phyloP scores from a whole-genome alignment of 106 monocot species.

The Platanthera guangdongensis region DNA sequence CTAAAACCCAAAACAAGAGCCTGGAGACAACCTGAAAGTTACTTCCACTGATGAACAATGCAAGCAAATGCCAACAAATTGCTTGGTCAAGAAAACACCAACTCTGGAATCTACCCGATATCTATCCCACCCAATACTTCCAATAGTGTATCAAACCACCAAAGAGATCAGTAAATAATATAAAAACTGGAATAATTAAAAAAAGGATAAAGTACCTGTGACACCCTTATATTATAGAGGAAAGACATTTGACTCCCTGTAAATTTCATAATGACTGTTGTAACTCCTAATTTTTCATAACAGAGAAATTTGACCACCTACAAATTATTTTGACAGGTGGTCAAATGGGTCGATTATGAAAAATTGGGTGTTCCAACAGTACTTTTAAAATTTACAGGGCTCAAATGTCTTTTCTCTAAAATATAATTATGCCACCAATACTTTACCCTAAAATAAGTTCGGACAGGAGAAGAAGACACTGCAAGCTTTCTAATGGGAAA shows the following conservation, averaged over 20 bases:
- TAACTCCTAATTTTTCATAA: too few relatives aligned
- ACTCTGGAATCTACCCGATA: background rate
- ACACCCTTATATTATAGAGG: too few relatives aligned
- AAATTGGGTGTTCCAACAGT: too few relatives aligned
- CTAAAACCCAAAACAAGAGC: background rate
- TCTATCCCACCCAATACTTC: background rate
- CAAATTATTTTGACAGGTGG: too few relatives aligned
- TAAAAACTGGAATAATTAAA: background rate
- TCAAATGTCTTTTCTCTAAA: too few relatives aligned
- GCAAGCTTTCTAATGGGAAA: slow-evolving; percentile 8
- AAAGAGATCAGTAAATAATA: background rate
- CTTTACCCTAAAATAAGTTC: background rate
- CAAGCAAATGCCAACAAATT: background rate
- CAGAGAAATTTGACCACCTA: too few relatives aligned
- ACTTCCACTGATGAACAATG: background rate
- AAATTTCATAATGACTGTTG: too few relatives aligned
- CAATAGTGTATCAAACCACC: background rate
- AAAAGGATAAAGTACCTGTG: too few relatives aligned
- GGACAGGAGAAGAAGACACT: background rate
- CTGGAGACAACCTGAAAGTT: background rate
- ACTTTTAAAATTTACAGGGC: too few relatives aligned
- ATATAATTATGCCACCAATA: too few relatives aligned
- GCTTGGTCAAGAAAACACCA: background rate
- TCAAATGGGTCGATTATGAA: too few relatives aligned
- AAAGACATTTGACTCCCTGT: too few relatives aligned